phyloP scores from a whole-genome alignment of 331 rosid species.

The Pyracantha coccinea region DNA sequence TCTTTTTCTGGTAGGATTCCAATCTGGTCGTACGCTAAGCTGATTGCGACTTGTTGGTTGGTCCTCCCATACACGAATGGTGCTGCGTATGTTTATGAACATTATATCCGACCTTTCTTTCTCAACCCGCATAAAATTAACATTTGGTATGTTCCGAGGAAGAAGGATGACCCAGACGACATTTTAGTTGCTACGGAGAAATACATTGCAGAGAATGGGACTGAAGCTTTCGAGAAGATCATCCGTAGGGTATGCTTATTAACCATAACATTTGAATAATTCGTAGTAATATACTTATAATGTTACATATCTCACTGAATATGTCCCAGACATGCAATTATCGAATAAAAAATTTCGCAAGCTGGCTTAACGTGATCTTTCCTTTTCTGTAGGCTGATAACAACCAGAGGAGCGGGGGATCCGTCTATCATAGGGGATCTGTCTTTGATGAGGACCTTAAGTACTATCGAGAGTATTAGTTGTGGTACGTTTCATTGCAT shows the following conservation, averaged over 20 bases:
- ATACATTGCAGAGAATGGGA: conserved; percentile 74
- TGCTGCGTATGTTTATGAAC: conserved; percentile 82
- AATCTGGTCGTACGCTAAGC: conserved; percentile 84
- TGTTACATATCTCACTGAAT: not conserved
- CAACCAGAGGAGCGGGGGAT: conserved; percentile 30
- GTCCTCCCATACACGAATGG: conserved; percentile 88
- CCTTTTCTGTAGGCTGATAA: conserved; percentile 54
- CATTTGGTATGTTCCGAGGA: conserved; percentile 85
- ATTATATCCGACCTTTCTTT: conserved; percentile 67
- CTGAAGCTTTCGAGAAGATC: conserved; percentile 53
- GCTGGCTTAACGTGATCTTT: not conserved
- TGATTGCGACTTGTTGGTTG: conserved; percentile 77
- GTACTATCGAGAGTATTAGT: conserved; percentile 14
- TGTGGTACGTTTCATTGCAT: not conserved
- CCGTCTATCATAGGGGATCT: too few relatives aligned
- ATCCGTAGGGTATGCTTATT: conserved; percentile 56
- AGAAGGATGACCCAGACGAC: conserved; percentile 66
- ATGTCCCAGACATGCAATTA: too few relatives aligned
- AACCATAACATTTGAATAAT: not conserved
- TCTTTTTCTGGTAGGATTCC: conserved; percentile 53
- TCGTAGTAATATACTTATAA: not conserved
- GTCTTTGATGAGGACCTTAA: conserved; percentile 27
- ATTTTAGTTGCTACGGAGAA: conserved; percentile 83
- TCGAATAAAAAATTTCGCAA: too few relatives aligned
- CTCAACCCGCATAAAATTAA: conserved; percentile 61